phyloP scores from a whole-genome alignment of 2,329 filamentous ascomycete genomes.

The Dothideomycetidae sp. region DNA sequence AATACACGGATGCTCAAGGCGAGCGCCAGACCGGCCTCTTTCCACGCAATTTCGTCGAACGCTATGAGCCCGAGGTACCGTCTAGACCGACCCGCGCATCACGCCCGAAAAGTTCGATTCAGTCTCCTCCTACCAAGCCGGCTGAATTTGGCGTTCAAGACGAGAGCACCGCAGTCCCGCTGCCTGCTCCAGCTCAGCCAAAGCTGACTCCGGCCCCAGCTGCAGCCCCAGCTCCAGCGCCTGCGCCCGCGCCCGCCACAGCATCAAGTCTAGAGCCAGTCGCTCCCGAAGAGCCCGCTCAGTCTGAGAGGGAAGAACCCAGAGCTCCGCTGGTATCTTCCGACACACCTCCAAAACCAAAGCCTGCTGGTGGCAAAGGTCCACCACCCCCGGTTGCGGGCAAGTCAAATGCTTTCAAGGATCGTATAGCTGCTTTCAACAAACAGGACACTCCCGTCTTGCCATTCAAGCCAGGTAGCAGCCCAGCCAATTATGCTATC shows the following conservation, averaged over 20 bases:
- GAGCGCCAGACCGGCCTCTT: slow-evolving; percentile 73
- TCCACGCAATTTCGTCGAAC: slow-evolving; percentile 93
- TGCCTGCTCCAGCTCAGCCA: slow-evolving; percentile 13
- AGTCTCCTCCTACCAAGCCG: slow-evolving; percentile 16
- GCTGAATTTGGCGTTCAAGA: slow-evolving; percentile 10
- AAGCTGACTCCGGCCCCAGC: slow-evolving; percentile 25
- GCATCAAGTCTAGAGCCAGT: slow-evolving; percentile 25
- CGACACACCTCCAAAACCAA: slow-evolving; percentile 13
- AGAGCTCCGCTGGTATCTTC: slow-evolving; percentile 15
- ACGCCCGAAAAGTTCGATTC: slow-evolving; percentile 51
- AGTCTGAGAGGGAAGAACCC: slow-evolving; percentile 22
- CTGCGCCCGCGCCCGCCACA: slow-evolving; percentile 18
- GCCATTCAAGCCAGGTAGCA: slow-evolving; percentile 71
- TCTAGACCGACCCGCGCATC: slow-evolving; percentile 62
- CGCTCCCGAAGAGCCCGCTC: background rate
- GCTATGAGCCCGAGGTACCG: slow-evolving; percentile 80
- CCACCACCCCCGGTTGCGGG: slow-evolving; percentile 49
- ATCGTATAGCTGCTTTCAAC: slow-evolving; percentile 96
- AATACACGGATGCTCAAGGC: slow-evolving; percentile 67
- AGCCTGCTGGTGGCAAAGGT: slow-evolving; percentile 31
- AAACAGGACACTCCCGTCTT: slow-evolving; percentile 69
- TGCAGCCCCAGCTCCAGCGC: slow-evolving; percentile 18
- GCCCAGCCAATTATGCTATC: slow-evolving; percentile 53
- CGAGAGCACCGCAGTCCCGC: slow-evolving; percentile 21
- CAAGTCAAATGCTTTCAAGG: slow-evolving; percentile 84